Conservation (phyloP, 1,284 basidiomycete species). For the Lentinula novae-zelandiae region DNA sequence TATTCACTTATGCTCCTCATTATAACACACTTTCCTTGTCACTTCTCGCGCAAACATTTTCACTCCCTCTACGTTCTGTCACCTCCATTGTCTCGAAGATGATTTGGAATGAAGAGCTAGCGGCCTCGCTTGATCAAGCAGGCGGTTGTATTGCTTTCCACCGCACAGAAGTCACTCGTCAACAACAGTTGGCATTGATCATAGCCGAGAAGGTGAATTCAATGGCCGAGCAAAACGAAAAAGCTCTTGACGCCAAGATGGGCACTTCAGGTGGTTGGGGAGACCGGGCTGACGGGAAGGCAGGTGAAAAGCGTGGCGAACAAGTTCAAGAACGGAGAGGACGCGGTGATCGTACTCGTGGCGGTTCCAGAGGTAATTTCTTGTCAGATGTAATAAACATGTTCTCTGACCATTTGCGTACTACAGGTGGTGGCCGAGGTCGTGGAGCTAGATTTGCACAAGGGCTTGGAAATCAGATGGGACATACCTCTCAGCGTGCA, state of each 20-base stretch:
- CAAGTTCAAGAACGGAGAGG: constrained; percentile 72
- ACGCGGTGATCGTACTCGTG: constrained; percentile 61
- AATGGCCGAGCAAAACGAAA: constrained; percentile 96
- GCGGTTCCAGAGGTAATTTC: constrained; percentile 49
- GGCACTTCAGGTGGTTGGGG: constrained; percentile 66
- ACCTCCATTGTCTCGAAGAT: constrained; percentile 96
- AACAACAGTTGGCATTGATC: constrained; percentile 86
- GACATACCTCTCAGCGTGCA: constrained; percentile 26
- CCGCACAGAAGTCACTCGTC: constrained; percentile 81
- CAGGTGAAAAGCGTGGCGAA: constrained; percentile 76
- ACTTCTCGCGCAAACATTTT: constrained; percentile 87
- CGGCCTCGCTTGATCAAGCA: constrained; percentile 90
- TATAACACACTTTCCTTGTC: constrained; percentile 90
- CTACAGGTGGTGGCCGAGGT: constrained; percentile 52
- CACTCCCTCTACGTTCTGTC: constrained; percentile 74
- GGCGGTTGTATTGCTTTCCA: constrained; percentile 88
- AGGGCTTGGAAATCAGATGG: constrained; percentile 77
- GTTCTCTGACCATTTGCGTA: constrained; percentile 4
- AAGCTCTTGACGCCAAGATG: constrained; percentile 87
- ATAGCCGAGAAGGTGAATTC: constrained; percentile 86
- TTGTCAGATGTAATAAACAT: not conserved
- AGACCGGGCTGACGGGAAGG: constrained; percentile 65
- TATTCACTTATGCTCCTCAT: constrained; percentile 97
- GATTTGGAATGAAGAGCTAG: constrained; percentile 98
- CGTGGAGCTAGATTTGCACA: constrained; percentile 76